Conservation (phyloP, 169 alveolate genomes). For the Haemoproteus tartakovskyi region DNA sequence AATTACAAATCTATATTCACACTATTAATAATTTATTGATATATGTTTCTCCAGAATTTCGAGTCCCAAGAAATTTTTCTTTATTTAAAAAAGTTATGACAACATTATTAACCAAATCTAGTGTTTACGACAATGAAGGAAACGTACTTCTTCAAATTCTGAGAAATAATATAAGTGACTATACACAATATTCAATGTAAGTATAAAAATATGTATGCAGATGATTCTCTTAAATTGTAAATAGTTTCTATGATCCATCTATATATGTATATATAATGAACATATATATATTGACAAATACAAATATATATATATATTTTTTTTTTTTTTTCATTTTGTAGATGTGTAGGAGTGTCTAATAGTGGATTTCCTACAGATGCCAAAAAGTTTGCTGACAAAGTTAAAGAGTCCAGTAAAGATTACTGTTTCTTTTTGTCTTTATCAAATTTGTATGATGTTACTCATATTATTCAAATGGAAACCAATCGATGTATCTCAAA, state of each 20-base stretch:
- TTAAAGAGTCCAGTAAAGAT: slow-evolving; percentile 6
- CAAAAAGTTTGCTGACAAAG: slow-evolving; percentile 28
- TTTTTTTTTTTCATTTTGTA: not conserved
- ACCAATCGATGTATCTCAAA: too few relatives aligned
- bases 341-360: slow-evolving; percentile 46
- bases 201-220: too few relatives aligned
- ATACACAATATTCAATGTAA: too few relatives aligned
- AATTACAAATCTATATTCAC: slow-evolving; percentile 68
- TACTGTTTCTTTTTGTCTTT: slow-evolving; percentile 46
- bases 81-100: slow-evolving; percentile 77
- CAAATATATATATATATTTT: too few relatives aligned
- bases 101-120: slow-evolving; percentile 1
- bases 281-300: too few relatives aligned
- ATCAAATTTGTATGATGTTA: slow-evolving; percentile 5
- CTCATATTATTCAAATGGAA: slow-evolving; percentile 21
- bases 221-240: too few relatives aligned
- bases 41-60: slow-evolving; percentile 70
- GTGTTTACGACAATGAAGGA: slow-evolving; percentile 5
- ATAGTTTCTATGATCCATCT: too few relatives aligned
- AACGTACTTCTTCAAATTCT: slow-evolving; percentile 8
- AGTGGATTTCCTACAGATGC: slow-evolving; percentile 52
- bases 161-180: too few relatives aligned
- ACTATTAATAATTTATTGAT: slow-evolving; percentile 67
- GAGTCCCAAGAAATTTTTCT: slow-evolving; percentile 77
- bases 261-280: too few relatives aligned